Evolutionary conservation across 2,329 filamentous ascomycete genomes (phyloP).

Genomic region (Penicillium freii): DNA sequence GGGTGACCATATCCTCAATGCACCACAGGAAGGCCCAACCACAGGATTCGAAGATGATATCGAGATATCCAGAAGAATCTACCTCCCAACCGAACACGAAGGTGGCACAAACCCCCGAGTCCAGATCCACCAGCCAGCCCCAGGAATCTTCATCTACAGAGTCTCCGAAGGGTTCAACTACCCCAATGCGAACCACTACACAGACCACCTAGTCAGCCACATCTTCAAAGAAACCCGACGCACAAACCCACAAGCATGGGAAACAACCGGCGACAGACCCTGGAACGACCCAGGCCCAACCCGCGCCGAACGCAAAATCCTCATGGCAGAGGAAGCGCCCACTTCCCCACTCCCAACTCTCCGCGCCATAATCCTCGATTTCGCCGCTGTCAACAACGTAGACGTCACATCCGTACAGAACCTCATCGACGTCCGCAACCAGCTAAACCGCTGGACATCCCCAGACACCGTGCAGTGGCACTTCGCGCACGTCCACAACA

Average conservation of each 20-base stretch:
- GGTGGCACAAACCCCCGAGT: constrained; percentile 83
- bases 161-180: constrained; percentile 93
- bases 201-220: constrained; percentile 69
- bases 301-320: constrained; percentile 43
- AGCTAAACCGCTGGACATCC: constrained; percentile 77
- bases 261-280: constrained; percentile 69
- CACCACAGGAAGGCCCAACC: neutral
- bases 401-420: constrained; percentile 87
- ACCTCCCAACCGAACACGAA: constrained; percentile 75
- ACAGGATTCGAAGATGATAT: neutral
- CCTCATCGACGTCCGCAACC: constrained; percentile 86
- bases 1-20: constrained; percentile 52
- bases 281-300: constrained; percentile 85
- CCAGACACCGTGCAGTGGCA: constrained; percentile 87
- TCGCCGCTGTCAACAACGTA: constrained; percentile 84
- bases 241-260: constrained; percentile 65
- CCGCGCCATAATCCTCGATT: constrained; percentile 83
- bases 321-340: constrained; percentile 44
- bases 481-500: constrained; percentile 79
- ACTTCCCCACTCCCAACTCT: constrained; percentile 60
- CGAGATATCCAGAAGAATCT: constrained; percentile 49
- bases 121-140: constrained; percentile 72
- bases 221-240: constrained; percentile 69
- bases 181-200: constrained; percentile 79
- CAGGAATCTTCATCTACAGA: constrained; percentile 88